Conservation (phyloP, 257 asterid genomes). For the Parsonsia alboflavescens region DNA sequence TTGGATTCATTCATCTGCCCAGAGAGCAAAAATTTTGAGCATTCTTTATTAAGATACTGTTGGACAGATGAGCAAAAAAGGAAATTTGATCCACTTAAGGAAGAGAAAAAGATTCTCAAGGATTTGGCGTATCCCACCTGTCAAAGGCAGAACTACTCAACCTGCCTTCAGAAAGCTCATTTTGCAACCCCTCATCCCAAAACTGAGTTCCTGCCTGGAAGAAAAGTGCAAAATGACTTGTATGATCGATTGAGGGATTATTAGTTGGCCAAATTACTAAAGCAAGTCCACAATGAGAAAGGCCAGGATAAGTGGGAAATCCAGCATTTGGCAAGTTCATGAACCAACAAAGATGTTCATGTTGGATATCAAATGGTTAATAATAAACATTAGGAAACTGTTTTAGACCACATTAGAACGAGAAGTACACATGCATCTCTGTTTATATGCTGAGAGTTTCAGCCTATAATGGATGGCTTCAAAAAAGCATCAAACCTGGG, state of each 20-base stretch:
- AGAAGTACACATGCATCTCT: not conserved
- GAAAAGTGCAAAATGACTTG: not conserved
- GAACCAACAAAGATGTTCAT: not conserved
- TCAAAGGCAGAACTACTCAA: slow-evolving; percentile 88
- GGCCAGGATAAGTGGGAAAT: not conserved
- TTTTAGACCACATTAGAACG: not conserved
- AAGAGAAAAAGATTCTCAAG: slow-evolving; percentile 7
- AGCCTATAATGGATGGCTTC: not conserved
- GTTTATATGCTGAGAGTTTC: not conserved
- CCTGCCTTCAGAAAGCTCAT: slow-evolving; percentile 84
- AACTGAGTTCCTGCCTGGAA: slow-evolving; percentile 98
- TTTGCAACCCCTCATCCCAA: slow-evolving; percentile 92
- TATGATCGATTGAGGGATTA: not conserved
- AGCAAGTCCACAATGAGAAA: not conserved
- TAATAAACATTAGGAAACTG: not conserved
- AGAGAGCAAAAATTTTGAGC: not conserved
- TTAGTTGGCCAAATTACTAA: not conserved
- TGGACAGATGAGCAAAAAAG: not conserved
- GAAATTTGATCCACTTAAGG: not conserved
- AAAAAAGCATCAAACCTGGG: not conserved
- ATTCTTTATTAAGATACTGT: not conserved
- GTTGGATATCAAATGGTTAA: not conserved
- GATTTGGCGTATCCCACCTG: slow-evolving; percentile 42
- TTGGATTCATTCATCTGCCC: not conserved
- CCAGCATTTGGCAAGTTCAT: slow-evolving; percentile 2